A percentile compares a stretch with the other conserved stretches of the same genome.
Conservation (phyloP, 2,329 filamentous ascomycete species). For the Colletotrichum tabaci region DNA sequence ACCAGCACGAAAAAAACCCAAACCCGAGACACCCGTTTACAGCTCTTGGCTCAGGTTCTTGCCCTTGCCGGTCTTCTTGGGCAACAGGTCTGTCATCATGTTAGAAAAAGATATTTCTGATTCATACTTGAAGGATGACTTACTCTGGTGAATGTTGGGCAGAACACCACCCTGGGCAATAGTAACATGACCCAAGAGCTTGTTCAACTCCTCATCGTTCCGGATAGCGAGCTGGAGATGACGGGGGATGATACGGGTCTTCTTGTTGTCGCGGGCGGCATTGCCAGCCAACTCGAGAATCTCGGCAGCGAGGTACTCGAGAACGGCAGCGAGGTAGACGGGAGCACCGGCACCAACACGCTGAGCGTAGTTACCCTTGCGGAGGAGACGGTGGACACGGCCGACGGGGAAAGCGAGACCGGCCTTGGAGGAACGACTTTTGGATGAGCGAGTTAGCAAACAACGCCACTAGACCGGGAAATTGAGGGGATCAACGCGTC, state of each 20-base stretch:
- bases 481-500: slow-evolving; percentile 55
- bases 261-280: slow-evolving; percentile 99
- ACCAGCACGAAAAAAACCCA: slow-evolving; percentile 71
- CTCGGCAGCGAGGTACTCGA: slow-evolving; percentile 98
- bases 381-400: slow-evolving; percentile 98
- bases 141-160: slow-evolving; percentile 98
- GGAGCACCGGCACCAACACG: slow-evolving; percentile 98
- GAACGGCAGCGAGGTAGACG: slow-evolving; percentile 96
- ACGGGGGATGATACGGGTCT: slow-evolving; percentile 99
- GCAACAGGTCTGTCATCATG: slow-evolving; percentile 83
- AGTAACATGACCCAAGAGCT: slow-evolving; percentile 95
- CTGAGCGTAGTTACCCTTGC: slow-evolving; percentile 99
- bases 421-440: slow-evolving; percentile 97
- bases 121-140: slow-evolving; percentile 54
- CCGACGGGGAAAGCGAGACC: slow-evolving; percentile 99
- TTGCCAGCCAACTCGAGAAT: slow-evolving; percentile 99
- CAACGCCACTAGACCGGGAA: not conserved
- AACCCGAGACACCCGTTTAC: slow-evolving; percentile 71
- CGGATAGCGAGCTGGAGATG: slow-evolving; percentile 99
- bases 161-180: slow-evolving; percentile 98
- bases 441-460: slow-evolving; percentile 55
- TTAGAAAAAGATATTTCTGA: slow-evolving; percentile 53
- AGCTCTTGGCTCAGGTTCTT: slow-evolving; percentile 96
- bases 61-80: slow-evolving; percentile 99
- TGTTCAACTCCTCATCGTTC: slow-evolving; percentile 99